phyloP scores from a whole-genome alignment of 2,329 filamentous ascomycete species.

The Penicillium sp. region DNA sequence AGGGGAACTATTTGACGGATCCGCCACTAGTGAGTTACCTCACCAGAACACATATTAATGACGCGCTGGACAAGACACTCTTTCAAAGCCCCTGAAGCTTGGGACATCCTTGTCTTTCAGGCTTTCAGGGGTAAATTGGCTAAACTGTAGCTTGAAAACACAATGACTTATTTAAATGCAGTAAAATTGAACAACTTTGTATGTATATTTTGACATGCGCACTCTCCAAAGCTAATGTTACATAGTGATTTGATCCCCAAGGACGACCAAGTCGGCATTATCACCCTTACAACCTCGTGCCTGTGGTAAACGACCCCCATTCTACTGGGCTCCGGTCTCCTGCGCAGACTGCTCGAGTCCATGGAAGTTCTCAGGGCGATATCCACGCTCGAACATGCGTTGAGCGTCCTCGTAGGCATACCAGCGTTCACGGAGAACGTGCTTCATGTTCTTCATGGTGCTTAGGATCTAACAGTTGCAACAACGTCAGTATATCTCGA shows the following conservation, averaged over 20 bases:
- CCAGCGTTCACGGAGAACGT: slow-evolving; percentile 81
- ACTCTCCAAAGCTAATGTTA: slow-evolving; percentile 11
- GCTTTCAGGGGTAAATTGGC: slow-evolving; percentile 7
- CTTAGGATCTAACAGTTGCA: slow-evolving; percentile 60
- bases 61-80: not conserved
- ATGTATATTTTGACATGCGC: slow-evolving; percentile 6
- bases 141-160: not conserved
- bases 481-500: not conserved
- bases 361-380: slow-evolving; percentile 32
- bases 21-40: slow-evolving; percentile 28
- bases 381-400: slow-evolving; percentile 38
- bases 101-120: slow-evolving; percentile 5
- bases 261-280: not conserved
- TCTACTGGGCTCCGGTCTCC: slow-evolving; percentile 1
- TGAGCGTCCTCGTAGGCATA: slow-evolving; percentile 69
- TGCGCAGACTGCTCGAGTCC: slow-evolving; percentile 22
- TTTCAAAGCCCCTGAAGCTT: slow-evolving; percentile 6
- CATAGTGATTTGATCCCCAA: slow-evolving; percentile 1
- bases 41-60: slow-evolving; percentile 5
- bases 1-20: slow-evolving; percentile 25
- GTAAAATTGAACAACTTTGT: not conserved
- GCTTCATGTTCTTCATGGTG: slow-evolving; percentile 82
- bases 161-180: not conserved
- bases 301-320: not conserved
- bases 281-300: not conserved